Base-by-base conservation (phyloP, 2,329 filamentous ascomycete species). In the Allantophomopsis cytisporea region DNA sequence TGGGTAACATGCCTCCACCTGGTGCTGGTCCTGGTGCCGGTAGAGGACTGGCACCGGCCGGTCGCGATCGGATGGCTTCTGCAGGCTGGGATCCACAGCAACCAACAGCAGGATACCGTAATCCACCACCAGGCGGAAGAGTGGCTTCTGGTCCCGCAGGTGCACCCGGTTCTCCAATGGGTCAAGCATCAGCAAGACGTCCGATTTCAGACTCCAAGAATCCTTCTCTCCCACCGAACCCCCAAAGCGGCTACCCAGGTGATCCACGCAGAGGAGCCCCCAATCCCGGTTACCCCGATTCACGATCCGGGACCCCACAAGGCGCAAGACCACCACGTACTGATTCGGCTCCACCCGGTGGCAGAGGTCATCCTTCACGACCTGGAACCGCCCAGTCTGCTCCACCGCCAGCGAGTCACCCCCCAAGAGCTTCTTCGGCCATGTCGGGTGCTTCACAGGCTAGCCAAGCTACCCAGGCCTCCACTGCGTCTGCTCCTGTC, bases 1-100 rank as follows among this genome's bases (percentile, higher is more conserved):
- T 60, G 40, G 62, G 63, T 15, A 68, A 65, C 47, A 57, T 72
- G 38, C 60, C 68, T 28, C 61, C 63, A 13, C 55, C 60, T n/a
- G 56, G 55, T 31, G 60, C 61, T 15, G 31, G 31, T 5, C 55
- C 60, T n/a, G 56, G 55, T 31, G 23, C 23, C 10, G 23, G 23
- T 6, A 14, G 31, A 34, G 31, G 31, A 17, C 4, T 15, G 14
- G 31, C 14, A 15, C 12, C 47, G 8, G 38, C 44, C 31, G 46
- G 46, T 30, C 37, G 40, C 5, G 41, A 41, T 32, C 43, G 43
- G 10, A 60, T 63, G 13, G 50, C 56, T 10, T 67, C 65, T 8
- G 56, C 59, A 13, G 64, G 65, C 14, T 69, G 63, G 60, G 63
- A 65, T 21, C 57, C 59, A 14, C 65, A 66, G 45, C 49, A 54